Conservation (phyloP, 2,329 filamentous ascomycete species). For the Ambrosiella beaveri region DNA sequence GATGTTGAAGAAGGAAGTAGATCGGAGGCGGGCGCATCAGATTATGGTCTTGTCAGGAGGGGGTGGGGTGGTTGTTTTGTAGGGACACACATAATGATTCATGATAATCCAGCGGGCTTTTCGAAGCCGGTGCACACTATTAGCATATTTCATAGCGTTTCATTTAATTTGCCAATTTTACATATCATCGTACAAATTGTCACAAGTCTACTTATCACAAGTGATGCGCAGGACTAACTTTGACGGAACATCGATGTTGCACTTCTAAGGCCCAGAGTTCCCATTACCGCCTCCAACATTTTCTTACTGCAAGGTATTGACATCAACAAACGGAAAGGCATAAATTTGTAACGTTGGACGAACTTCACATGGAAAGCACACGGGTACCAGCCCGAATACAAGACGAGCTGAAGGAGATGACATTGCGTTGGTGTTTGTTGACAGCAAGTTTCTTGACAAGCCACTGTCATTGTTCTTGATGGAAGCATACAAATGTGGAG, state of each 20-base stretch:
- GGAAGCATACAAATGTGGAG: no score
- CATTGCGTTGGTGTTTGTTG: no score
- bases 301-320: neutral
- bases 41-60: conserved; percentile 20
- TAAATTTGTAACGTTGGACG: no score
- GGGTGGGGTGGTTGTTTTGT: conserved; percentile 3
- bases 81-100: neutral
- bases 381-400: no score
- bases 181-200: neutral
- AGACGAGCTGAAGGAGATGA: no score
- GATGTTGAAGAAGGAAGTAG: conserved; percentile 50
- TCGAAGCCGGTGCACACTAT: neutral
- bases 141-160: conserved; percentile 1
- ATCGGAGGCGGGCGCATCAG: conserved; percentile 36
- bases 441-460: no score
- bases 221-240: no score
- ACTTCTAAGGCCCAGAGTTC: neutral
- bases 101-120: neutral
- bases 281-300: neutral
- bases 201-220: no score
- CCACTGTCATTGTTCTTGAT: no score
- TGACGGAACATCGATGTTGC: neutral
- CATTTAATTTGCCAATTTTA: neutral
- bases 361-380: no score
- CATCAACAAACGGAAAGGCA: no score